Evolutionary conservation across 345 rosid genomes (phyloP).

Genomic region (Hevea brasiliensis): DNA sequence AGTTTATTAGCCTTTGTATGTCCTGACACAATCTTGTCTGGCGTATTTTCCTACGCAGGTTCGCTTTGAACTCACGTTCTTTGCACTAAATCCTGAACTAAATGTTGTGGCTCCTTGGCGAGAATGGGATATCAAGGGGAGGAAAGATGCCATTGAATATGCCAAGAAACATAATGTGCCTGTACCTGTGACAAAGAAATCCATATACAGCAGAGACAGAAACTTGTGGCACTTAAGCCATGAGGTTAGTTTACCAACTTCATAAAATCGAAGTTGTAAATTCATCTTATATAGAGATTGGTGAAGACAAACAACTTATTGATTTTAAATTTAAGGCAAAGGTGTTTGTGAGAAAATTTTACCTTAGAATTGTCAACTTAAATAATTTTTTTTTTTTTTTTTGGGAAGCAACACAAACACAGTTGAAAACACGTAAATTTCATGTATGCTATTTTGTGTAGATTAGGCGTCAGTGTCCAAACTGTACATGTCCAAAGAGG

Average conservation of each 20-base stretch:
- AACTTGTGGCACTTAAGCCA: slow-evolving; percentile 97
- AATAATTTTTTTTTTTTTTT: background rate
- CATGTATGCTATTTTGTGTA: background rate
- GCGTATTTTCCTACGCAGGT: slow-evolving; percentile 45
- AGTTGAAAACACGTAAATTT: background rate
- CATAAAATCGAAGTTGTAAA: background rate
- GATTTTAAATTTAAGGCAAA: background rate
- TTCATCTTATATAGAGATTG: background rate
- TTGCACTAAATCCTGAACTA: slow-evolving; percentile 84
- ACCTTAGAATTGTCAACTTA: background rate
- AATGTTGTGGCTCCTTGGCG: slow-evolving; percentile 98
- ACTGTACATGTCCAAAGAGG: background rate
- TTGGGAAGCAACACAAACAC: background rate
- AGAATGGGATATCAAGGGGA: slow-evolving; percentile 91
- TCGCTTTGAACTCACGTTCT: slow-evolving; percentile 95
- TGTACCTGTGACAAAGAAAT: slow-evolving; percentile 91
- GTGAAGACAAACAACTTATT: background rate
- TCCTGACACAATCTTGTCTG: slow-evolving; percentile 13
- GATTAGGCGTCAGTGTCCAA: background rate
- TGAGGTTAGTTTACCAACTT: slow-evolving; percentile 48
- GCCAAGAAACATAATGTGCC: slow-evolving; percentile 93
- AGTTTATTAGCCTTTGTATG: slow-evolving; percentile 1
- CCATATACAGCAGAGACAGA: slow-evolving; percentile 93
- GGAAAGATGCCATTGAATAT: slow-evolving; percentile 96
- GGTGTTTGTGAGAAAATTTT: background rate